Percentiles rank a stretch among this genome's conserved stretches.
These are phyloP conservation scores for Kandelia obovata DNA, from an alignment of 345 rosid species.

Conservation along the genomic window DNA sequence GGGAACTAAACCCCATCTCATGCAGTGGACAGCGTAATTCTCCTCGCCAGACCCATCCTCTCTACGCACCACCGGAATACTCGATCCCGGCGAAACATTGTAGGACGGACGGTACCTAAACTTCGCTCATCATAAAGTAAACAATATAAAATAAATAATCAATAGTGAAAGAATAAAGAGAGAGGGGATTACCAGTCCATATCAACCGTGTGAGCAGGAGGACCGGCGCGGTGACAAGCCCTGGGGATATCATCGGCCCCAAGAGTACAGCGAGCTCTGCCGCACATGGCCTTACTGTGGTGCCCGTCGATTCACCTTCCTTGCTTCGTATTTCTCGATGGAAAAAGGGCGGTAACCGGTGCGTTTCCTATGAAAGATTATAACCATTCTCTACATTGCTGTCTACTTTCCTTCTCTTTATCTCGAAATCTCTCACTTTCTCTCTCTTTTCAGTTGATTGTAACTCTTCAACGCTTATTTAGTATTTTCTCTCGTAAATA, in stretches of 20 bases:
- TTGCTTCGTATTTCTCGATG: neutral
- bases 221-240: slow-evolving; percentile 54
- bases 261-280: slow-evolving; percentile 76
- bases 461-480: too few species aligned
- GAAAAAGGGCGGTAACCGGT: slow-evolving; percentile 15
- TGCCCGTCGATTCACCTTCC: neutral
- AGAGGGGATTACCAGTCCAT: slow-evolving; percentile 45
- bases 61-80: slow-evolving; percentile 61
- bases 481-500: too few species aligned
- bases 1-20: slow-evolving; percentile 92
- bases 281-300: slow-evolving; percentile 50
- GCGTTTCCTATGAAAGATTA: neutral
- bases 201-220: slow-evolving; percentile 40
- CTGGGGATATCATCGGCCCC: slow-evolving; percentile 61
- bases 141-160: neutral
- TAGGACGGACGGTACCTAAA: slow-evolving; percentile 73
- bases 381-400: neutral
- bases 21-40: slow-evolving; percentile 59
- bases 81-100: slow-evolving; percentile 69
- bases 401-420: too few species aligned
- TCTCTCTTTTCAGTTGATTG: too few species aligned
- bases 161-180: neutral
- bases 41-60: slow-evolving; percentile 41
- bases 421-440: too few species aligned
- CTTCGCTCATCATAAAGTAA: neutral